Percentiles rank a stretch among this genome's conserved stretches.
These are phyloP conservation scores for Sequoiadendron giganteum DNA, from an alignment of 75 land plant species.

Conservation along the genomic window DNA sequence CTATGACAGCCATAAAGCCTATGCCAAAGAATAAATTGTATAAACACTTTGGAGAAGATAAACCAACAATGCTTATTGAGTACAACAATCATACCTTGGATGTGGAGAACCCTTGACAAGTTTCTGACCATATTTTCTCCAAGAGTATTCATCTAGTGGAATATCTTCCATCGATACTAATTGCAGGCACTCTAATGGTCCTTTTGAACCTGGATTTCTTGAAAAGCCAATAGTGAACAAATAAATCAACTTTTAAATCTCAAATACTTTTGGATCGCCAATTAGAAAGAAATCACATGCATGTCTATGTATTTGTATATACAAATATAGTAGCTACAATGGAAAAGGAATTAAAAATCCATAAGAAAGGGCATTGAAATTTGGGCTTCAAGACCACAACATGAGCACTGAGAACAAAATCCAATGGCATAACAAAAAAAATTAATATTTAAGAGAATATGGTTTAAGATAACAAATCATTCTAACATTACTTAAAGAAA, in stretches of 20 bases:
- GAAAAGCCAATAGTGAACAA: not conserved
- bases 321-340: too few species aligned
- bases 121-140: slow-evolving; percentile 86
- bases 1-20: not conserved
- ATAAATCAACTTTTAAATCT: not conserved
- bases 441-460: not conserved
- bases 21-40: not conserved
- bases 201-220: slow-evolving; percentile 65
- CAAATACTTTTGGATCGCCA: too few species aligned
- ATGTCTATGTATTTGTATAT: too few species aligned
- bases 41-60: not conserved
- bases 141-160: slow-evolving; percentile 81
- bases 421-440: not conserved
- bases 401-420: not conserved
- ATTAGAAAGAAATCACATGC: too few species aligned
- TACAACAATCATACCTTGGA: slow-evolving; percentile 50
- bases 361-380: too few species aligned
- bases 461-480: not conserved
- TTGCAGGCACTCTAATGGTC: slow-evolving; percentile 67
- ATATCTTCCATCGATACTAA: slow-evolving; percentile 76
- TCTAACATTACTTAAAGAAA: not conserved
- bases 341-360: too few species aligned
- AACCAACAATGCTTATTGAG: not conserved
- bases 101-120: slow-evolving; percentile 84
- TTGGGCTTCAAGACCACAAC: too few species aligned